Evolutionary conservation across 345 rosid genomes (phyloP).

Genomic region (Physaria fendleri): DNA sequence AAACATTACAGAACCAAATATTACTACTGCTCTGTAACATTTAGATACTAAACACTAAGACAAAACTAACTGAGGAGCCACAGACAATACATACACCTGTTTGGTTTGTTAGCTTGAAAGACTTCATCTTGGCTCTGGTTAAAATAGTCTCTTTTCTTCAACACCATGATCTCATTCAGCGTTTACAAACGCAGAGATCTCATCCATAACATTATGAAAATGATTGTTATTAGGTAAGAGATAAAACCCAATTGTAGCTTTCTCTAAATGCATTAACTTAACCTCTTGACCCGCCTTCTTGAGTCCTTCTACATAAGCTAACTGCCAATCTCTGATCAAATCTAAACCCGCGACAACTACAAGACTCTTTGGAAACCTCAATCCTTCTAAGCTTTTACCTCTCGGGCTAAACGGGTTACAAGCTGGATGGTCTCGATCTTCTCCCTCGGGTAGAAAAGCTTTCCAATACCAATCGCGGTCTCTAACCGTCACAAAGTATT

Average conservation of each 20-base stretch:
- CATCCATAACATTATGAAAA: slow-evolving; percentile 71
- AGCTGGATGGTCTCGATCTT: slow-evolving; percentile 82
- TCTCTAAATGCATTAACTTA: slow-evolving; percentile 55
- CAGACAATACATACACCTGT: slow-evolving; percentile 21
- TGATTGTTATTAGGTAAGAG: slow-evolving; percentile 70
- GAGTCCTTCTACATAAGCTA: slow-evolving; percentile 66
- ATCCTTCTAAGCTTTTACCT: slow-evolving; percentile 46
- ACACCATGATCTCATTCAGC: not conserved
- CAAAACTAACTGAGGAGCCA: slow-evolving; percentile 9
- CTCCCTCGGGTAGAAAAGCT: slow-evolving; percentile 78
- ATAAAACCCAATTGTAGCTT: slow-evolving; percentile 88
- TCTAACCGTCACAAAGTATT: slow-evolving; percentile 60
- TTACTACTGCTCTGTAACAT: not conserved
- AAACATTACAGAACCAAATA: not conserved
- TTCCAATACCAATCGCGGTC: slow-evolving; percentile 95
- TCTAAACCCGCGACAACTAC: slow-evolving; percentile 91
- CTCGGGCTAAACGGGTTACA: slow-evolving; percentile 78
- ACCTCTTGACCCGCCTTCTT: slow-evolving; percentile 63
- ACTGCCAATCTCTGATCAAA: slow-evolving; percentile 76
- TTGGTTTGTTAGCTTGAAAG: slow-evolving; percentile 25
- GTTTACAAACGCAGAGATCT: slow-evolving; percentile 62
- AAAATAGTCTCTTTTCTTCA: not conserved
- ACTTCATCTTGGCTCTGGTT: slow-evolving; percentile 8
- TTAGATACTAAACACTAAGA: not conserved
- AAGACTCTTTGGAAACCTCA: slow-evolving; percentile 68